Percentiles rank a stretch among this genome's conserved stretches.
phyloP scores from a whole-genome alignment of 257 asterid genomes.

The Solanum stenotomum region DNA sequence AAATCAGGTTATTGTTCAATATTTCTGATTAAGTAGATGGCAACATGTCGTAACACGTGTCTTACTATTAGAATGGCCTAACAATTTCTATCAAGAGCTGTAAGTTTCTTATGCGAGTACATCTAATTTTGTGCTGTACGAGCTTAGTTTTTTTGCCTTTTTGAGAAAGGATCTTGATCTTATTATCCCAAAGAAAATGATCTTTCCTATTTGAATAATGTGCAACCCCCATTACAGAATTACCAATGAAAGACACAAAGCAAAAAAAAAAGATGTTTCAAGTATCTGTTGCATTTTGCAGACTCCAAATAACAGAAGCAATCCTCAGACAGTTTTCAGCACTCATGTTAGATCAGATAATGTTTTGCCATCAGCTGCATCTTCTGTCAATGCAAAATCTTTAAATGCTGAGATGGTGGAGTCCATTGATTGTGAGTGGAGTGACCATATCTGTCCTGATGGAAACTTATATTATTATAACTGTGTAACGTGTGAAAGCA shows the following conservation, averaged over 20 bases:
- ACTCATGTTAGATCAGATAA: slow-evolving; percentile 13
- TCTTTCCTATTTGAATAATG: not conserved
- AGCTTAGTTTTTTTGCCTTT: not conserved
- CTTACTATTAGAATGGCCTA: not conserved
- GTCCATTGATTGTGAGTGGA: slow-evolving; percentile 75
- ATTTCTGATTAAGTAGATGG: not conserved
- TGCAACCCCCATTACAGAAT: not conserved
- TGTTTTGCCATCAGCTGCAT: slow-evolving; percentile 16
- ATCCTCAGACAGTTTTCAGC: slow-evolving; percentile 17
- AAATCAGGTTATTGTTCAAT: not conserved
- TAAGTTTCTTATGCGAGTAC: not conserved
- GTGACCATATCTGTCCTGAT: slow-evolving; percentile 86
- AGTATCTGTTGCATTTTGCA: slow-evolving; percentile 16
- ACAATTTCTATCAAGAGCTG: not conserved
- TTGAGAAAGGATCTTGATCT: not conserved
- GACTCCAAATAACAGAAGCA: slow-evolving; percentile 40
- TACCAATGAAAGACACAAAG: not conserved
- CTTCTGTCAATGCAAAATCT: slow-evolving; percentile 20
- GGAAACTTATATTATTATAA: slow-evolving; percentile 72
- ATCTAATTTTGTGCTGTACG: not conserved
- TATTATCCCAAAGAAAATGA: not conserved
- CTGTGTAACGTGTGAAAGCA: slow-evolving; percentile 80
- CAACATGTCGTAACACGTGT: not conserved
- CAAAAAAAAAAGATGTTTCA: not conserved
- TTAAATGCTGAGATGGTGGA: slow-evolving; percentile 25